These are phyloP conservation scores for Panellus pusillus DNA, from an alignment of 768 basidiomycete genomes.

Conservation along the genomic window DNA sequence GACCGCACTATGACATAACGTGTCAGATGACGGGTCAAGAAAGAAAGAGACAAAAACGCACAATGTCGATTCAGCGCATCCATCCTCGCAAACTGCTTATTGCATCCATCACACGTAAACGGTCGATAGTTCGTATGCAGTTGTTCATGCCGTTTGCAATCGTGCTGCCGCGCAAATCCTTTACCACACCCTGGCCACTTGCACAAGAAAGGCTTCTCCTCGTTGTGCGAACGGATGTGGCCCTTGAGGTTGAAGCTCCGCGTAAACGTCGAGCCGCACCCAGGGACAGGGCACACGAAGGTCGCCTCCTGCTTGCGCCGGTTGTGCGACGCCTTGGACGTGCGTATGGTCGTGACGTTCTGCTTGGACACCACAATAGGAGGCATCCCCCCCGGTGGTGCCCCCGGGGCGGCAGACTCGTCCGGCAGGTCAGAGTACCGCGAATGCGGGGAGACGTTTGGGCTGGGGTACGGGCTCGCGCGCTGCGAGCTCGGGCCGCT, in stretches of 20 bases:
- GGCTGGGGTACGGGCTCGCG: conserved; percentile 66
- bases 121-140: conserved; percentile 91
- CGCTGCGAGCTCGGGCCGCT: conserved; percentile 39
- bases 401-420: conserved; percentile 42
- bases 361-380: conserved; percentile 75
- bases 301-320: conserved; percentile 85
- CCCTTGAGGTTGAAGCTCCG: conserved; percentile 94
- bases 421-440: conserved; percentile 53
- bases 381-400: no score
- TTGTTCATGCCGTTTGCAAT: conserved; percentile 95
- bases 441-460: conserved; percentile 62
- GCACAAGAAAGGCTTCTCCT: conserved; percentile 93
- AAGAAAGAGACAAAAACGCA: conserved; percentile 44
- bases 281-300: conserved; percentile 68
- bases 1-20: conserved; percentile 56
- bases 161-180: conserved; percentile 92
- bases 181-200: conserved; percentile 94
- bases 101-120: conserved; percentile 90
- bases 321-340: conserved; percentile 81
- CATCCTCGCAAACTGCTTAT: conserved; percentile 91
- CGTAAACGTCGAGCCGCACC: conserved; percentile 76
- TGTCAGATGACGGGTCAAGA: conserved; percentile 24
- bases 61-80: conserved; percentile 93
- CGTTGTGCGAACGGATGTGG: conserved; percentile 91
- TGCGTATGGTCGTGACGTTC: conserved; percentile 89